phyloP scores from a whole-genome alignment of 768 basidiomycete genomes.

The Xerocomus spinulosus region DNA sequence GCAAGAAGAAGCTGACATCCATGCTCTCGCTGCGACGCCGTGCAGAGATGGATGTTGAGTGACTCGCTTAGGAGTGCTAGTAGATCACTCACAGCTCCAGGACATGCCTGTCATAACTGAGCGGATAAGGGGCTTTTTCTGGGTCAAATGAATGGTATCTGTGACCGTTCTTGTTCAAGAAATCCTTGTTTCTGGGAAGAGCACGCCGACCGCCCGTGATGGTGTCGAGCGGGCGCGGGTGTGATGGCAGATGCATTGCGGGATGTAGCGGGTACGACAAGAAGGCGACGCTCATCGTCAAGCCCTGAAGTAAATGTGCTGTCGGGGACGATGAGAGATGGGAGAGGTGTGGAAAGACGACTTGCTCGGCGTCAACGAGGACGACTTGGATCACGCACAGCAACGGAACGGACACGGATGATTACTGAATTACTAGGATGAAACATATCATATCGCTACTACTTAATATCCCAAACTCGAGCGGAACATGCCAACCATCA shows the following conservation, averaged over 20 bases:
- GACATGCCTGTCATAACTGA: slow-evolving; percentile 63
- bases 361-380: not conserved
- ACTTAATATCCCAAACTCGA: slow-evolving; percentile 26
- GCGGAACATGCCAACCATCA: slow-evolving; percentile 27
- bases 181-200: slow-evolving; percentile 46
- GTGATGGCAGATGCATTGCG: slow-evolving; percentile 19
- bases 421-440: slow-evolving; percentile 6
- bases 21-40: slow-evolving; percentile 44
- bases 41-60: slow-evolving; percentile 4
- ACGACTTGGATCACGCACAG: slow-evolving; percentile 2
- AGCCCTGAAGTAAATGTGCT: slow-evolving; percentile 9
- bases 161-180: slow-evolving; percentile 55
- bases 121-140: slow-evolving; percentile 77
- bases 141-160: slow-evolving; percentile 63
- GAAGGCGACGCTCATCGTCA: slow-evolving; percentile 8
- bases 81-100: slow-evolving; percentile 58
- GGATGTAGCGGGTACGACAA: slow-evolving; percentile 17
- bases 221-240: slow-evolving; percentile 16
- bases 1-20: slow-evolving; percentile 46
- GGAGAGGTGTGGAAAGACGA: slow-evolving; percentile 12
- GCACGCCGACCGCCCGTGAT: slow-evolving; percentile 30
- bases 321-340: slow-evolving; percentile 2
- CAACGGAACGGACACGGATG: not conserved
- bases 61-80: not conserved
- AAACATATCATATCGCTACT: slow-evolving; percentile 12